Evolutionary conservation across 768 basidiomycete species (phyloP), one percentile per base, ranked within the genome.

Genomic region (Clitopilus hobsonii): DNA sequence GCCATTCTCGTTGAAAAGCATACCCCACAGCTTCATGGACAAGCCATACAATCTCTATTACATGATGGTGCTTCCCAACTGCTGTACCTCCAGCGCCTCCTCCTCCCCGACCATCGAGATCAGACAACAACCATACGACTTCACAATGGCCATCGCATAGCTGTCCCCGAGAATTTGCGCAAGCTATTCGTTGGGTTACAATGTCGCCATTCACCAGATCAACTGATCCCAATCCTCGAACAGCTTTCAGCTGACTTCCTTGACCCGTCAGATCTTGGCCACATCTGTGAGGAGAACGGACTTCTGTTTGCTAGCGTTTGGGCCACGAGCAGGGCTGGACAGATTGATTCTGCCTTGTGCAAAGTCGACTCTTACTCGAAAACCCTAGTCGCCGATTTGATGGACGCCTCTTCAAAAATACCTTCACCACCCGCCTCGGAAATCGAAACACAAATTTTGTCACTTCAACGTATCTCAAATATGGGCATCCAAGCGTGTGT

Each of bases 231-330:
- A 11, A 80, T 82, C 32, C 73, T 97, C 8, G 74, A 81, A 59
- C 71, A 69, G 51, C 70, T 89, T 53, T 82, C 85, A 0, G 55
- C 64, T 5, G 77, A 77, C 14, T 71, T 70, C 52, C 67, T 92
- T 49, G 84, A 89, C 54, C 81, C 84, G 71, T 58, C 69, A 1
- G 20, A 72, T 86, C 23, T 71, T 84, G 14, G 71, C 72, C 4
- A 79, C 82, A 7, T 95, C n/a, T n/a, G 92, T 67, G 89, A 94
- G 68, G 67, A 75, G 1, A 75, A 78, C 18, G 74, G 75, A 38
- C 85, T 84, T 14, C 88, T 80, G 58, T 85, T 91, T 49, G 91
- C 90, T 7, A 85, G 89, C 22, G 71, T 98, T 4, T 98, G 95
- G 95, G 77, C 85, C 2, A 70, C 85, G 47, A 79, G 93, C 60